phyloP scores from a whole-genome alignment of 2,329 filamentous ascomycete genomes.

The Magnaporthiopsis rhizophila region DNA sequence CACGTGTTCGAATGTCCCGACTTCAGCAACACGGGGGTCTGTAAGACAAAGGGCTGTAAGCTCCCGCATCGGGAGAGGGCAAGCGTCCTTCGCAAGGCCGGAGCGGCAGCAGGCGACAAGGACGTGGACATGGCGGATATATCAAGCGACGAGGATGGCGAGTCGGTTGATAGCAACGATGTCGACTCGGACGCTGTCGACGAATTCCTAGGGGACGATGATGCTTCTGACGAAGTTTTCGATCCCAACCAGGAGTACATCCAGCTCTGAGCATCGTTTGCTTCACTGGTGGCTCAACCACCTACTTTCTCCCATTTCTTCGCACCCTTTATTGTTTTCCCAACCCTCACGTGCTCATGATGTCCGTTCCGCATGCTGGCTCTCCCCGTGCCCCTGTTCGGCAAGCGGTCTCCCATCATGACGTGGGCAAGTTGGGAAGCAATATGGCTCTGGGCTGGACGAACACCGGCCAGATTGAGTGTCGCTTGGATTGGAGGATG shows the following conservation, averaged over 20 bases:
- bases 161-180: slow-evolving; percentile 64
- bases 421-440: no score
- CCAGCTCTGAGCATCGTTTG: slow-evolving; percentile 26
- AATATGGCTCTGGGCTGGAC: no score
- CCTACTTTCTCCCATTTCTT: no score
- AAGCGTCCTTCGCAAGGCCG: slow-evolving; percentile 65
- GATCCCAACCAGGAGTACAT: slow-evolving; percentile 54
- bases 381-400: no score
- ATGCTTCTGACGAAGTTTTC: slow-evolving; percentile 43
- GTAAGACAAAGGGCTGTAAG: slow-evolving; percentile 73
- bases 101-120: slow-evolving; percentile 29
- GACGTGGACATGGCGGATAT: slow-evolving; percentile 57
- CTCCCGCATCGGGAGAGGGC: slow-evolving; percentile 83
- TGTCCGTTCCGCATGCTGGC: neutral
- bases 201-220: slow-evolving; percentile 52
- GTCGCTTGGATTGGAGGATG: no score
- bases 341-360: neutral
- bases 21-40: slow-evolving; percentile 84
- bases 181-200: slow-evolving; percentile 70
- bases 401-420: no score
- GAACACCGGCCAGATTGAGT: no score
- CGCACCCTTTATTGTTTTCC: neutral
- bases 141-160: slow-evolving; percentile 69
- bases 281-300: no score
- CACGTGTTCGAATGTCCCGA: slow-evolving; percentile 93